Evolutionary conservation across 2,329 filamentous ascomycete genomes (phyloP), one percentile per base, ranked within the genome.

Genomic region (Hypoxylon sp.): DNA sequence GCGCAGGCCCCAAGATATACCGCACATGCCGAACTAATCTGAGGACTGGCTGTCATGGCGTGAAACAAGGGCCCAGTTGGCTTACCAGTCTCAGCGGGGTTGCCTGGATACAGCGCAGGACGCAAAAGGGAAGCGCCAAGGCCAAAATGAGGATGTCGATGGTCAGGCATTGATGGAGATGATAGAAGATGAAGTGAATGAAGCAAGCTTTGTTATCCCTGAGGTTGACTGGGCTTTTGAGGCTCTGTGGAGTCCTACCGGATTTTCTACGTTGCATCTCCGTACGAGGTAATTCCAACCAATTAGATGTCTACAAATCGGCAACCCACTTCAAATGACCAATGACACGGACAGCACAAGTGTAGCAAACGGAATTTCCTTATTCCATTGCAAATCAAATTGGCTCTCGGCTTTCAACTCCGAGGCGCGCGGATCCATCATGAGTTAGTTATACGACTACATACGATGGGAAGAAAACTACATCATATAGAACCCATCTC

Each of bases 161-260:
- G 37, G 21, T 55, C 8, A 31, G 24, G 52, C 13, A 15, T 42
- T 13, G 21, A 13, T 29, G 52, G 21, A 15, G 52, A 42, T 11
- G 21, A 15, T 2, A 48, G 19, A 35, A 57, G n/a, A 48, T 37
- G 42, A 48, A 17, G 19, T 48, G 11, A 42, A 24, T 32, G 4
- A 47, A 29, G 17, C 37, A 57, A 47, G 17, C 29, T 21, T 37
- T 57, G 54, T 37, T 35, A 5, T 31, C 6, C 13, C 48, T 57
- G 54, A 27, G 29, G 37, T 56, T 56, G 15, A 37, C 32, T 32
- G 31, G 31, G 24, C 24, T 11, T 3, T 53, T 53, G 31, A 17
- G 53, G 37, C 37, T 56, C 53, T 46, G 37, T 44, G 53, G 24
- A 27, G 37, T 24, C 39, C 17, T 39, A 21, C 32, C 27, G 47